phyloP scores from a whole-genome alignment of 495 filamentous ascomycete species.

The Xylaria flabelliformis region DNA sequence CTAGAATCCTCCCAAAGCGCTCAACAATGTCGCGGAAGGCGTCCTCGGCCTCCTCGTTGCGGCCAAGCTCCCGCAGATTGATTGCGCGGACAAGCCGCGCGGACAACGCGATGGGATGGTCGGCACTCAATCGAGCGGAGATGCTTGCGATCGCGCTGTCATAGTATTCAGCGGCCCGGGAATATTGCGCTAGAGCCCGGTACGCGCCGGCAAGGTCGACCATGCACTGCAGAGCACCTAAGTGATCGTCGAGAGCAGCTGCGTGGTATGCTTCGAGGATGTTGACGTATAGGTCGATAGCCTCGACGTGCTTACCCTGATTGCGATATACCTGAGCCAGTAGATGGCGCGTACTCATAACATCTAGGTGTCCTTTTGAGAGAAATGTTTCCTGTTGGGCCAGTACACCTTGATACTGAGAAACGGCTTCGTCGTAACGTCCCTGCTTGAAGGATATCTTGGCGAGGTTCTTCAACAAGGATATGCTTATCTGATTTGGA shows the following conservation, averaged over 20 bases:
- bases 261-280: constrained; percentile 14
- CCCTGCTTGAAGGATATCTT: constrained; percentile 12
- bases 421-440: constrained; percentile 7
- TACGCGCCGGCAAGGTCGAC: constrained; percentile 18
- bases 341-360: constrained; percentile 13
- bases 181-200: constrained; percentile 9
- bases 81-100: constrained; percentile 12
- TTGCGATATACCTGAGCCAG: constrained; percentile 16
- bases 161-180: constrained; percentile 8
- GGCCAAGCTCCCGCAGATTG: neutral
- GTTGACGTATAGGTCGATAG: neutral
- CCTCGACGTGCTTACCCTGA: neutral
- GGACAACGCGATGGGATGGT: constrained; percentile 16
- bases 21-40: constrained; percentile 18
- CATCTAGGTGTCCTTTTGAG: constrained; percentile 1
- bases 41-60: constrained; percentile 12
- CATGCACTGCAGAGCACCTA: constrained; percentile 10
- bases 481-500: constrained; percentile 2
- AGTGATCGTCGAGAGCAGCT: constrained; percentile 14
- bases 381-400: neutral
- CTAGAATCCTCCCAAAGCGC: constrained; percentile 9
- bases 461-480: constrained; percentile 6
- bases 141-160: constrained; percentile 16
- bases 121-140: constrained; percentile 1
- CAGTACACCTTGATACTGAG: constrained; percentile 8